Conservation (phyloP, 2,329 filamentous ascomycete species). For the Nakataea oryzae region DNA sequence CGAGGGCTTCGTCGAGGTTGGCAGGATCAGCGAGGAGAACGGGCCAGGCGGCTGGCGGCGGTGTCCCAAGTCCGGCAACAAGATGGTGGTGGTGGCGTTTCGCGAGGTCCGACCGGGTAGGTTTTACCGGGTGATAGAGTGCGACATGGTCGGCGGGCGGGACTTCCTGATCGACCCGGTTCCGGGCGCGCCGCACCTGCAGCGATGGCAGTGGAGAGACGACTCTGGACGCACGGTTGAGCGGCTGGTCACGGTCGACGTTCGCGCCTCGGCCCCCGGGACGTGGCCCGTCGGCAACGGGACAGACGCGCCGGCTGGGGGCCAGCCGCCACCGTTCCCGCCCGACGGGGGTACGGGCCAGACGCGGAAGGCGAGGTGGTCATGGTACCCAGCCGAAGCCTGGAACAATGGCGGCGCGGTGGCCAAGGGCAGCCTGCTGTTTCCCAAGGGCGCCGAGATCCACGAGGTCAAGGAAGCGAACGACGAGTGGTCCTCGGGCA, state of each 20-base stretch:
- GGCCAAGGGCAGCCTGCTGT: constrained; percentile 63
- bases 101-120: constrained; percentile 52
- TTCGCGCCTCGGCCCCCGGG: constrained; percentile 31
- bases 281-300: constrained; percentile 2
- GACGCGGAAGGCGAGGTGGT: constrained; percentile 57
- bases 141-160: constrained; percentile 69
- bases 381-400: constrained; percentile 60
- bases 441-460: constrained; percentile 76
- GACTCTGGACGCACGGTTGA: constrained; percentile 26
- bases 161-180: constrained; percentile 52
- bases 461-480: constrained; percentile 79
- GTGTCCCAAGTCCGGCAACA: constrained; percentile 62
- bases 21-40: constrained; percentile 63
- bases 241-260: constrained; percentile 40
- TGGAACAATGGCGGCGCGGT: background rate
- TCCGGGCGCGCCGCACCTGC: constrained; percentile 20
- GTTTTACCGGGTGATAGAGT: constrained; percentile 55
- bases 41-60: constrained; percentile 74
- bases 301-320: background rate
- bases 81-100: constrained; percentile 76
- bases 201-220: constrained; percentile 42
- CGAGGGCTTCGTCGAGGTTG: constrained; percentile 47
- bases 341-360: constrained; percentile 66
- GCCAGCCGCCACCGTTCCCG: constrained; percentile 40
- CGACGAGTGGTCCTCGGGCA: constrained; percentile 81